Evolutionary conservation across 495 filamentous ascomycete species (phyloP), one percentile per base, ranked within the genome.

Genomic region (Penicillium samsonianum): DNA sequence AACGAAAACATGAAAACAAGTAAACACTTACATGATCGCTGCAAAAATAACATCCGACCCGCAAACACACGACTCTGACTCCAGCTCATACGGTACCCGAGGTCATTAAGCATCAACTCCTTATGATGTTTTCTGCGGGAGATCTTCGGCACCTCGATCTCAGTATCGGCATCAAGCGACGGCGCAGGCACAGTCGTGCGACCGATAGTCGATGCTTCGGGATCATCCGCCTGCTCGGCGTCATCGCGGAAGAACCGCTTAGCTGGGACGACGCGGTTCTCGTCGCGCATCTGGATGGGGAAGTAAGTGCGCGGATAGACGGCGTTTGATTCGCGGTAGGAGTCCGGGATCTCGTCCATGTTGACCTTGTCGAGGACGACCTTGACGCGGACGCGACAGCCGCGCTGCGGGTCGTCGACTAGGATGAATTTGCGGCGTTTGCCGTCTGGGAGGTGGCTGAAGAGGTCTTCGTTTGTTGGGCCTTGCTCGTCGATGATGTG

Each of bases 361-460:
- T 96, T 87, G 51, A 96, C 90, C 17, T 84, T 82, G 55, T 96
- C 91, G 23, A 98, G 82, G 60, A 87, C 90, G 31, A 96, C 90
- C 55, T 91, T 86, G 37, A 97, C 92, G 6, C 94, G 85, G 9
- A 96, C 84, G 45, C 92, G 87, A 30, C 81, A 81, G 40, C 85
- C 84, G 46, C 90, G 87, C 49, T 90, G 88, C 16, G 80, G 82
- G 70, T 98, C 94, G 58, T 96, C 90, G 22, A 98, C 91, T 4
- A 96, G 83, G 62, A 98, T 96, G 69, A 98, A 98, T 70, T 96
- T 98, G 61, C 92, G 87, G 52, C 88, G 90, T 73, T 95, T 96
- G 50, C 85, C 84, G 51, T 90, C 89, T 2, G 93, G 93, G 23
- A 96, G 80, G 49, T 90, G 86, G 48, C 90, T 88, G 69, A 96